Conservation (phyloP, 768 basidiomycete species). For the Russula sp. region DNA sequence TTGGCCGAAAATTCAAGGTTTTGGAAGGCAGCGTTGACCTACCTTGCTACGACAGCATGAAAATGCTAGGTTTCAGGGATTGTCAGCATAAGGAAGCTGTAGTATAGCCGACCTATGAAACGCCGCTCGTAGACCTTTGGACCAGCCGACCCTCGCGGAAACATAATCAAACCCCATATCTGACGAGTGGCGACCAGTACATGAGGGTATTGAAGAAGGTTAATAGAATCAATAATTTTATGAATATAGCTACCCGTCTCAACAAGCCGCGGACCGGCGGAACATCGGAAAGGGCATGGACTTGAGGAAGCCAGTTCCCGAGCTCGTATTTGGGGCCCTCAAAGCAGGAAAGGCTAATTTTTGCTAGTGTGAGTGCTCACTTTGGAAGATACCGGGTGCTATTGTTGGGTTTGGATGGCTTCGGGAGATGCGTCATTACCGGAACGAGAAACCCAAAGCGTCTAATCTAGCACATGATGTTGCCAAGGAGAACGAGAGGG, state of each 20-base stretch:
- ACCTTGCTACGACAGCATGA: not conserved
- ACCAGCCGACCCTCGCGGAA: conserved; percentile 9
- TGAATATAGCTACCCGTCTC: not conserved
- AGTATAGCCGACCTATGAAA: not conserved
- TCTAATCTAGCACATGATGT: conserved; percentile 2
- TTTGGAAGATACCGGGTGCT: conserved; percentile 2
- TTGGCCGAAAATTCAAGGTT: not conserved
- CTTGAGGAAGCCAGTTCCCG: not conserved
- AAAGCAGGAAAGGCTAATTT: conserved; percentile 1
- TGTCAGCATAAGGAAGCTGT: not conserved
- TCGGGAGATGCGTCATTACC: not conserved
- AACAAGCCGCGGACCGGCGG: conserved; percentile 5
- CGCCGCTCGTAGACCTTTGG: conserved; percentile 1
- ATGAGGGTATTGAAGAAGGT: not conserved
- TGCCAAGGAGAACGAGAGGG: conserved; percentile 2
- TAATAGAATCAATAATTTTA: not conserved
- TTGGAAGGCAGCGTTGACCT: not conserved
- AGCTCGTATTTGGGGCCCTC: not conserved
- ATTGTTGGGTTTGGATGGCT: not conserved
- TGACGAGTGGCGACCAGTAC: not conserved
- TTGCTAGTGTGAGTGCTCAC: not conserved
- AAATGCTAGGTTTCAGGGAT: not conserved
- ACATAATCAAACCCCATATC: conserved; percentile 11
- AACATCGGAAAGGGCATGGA: not conserved
- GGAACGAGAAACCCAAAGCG: not conserved